Evolutionary conservation across 345 rosid species (phyloP), one percentile per base, ranked within the genome.

Genomic region (Linum trigynum): DNA sequence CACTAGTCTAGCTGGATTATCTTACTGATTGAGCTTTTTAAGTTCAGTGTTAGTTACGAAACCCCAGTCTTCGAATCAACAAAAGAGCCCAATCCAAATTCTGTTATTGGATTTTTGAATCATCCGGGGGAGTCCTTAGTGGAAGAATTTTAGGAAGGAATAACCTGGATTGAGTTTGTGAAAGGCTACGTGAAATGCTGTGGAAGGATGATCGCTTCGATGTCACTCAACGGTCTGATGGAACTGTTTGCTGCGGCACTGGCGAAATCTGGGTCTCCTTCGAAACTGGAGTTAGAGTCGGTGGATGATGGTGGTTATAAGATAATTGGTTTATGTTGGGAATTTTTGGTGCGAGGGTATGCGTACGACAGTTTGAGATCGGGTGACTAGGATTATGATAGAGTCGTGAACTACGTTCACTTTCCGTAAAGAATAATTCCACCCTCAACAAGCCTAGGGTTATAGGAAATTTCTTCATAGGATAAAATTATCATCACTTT

Each of bases 111-210:
- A 4, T 79, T 59, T 64, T 77, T 88, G 84, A 78, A 75, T 68
- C 77, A 83, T 59, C n/a, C 90, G 67, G 92, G 90, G 48, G 53
- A 79, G n/a, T 82, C 97, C 3, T 67, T 88, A 15, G 85, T 83
- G 14, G 96, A 90, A 51, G 38, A 81, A 12, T 85, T 83, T 78
- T 92, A 84, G 63, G 92, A 77, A 61, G 86, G 84, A 10, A 37
- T 90, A 67, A 75, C 69, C 60, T 88, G 96, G 99, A 63, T 83
- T 39, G 95, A 84, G 66, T 86, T 90, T 72, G 79, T 85, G 39
- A 81, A 67, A 71, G 97, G 97, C 40, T 94, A 83, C 69, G 81
- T 86, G 36, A 84, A 77, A 65, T 94, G 86, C 63, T 88, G 99
- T 42, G 95, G 90, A 39, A 86, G 92, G 77, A 80, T 86, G 92